Conservation (phyloP, 148 eudicot species). For the Heliamphora exappendiculata region DNA sequence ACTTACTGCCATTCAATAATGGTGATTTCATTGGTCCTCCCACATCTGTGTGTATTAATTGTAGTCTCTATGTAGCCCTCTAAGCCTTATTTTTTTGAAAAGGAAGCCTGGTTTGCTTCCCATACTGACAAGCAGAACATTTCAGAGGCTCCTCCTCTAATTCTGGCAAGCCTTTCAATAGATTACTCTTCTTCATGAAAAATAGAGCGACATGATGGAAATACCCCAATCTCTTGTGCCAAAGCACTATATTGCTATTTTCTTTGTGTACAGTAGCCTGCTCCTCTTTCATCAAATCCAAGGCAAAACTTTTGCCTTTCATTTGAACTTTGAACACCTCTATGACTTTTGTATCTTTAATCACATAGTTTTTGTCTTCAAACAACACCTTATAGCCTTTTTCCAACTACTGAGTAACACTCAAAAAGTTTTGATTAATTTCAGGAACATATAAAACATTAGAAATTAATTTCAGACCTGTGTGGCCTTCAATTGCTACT, state of each 20-base stretch:
- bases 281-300: too few relatives aligned
- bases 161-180: background rate
- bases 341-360: too few relatives aligned
- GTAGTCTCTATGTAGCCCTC: background rate
- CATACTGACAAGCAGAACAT: background rate
- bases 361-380: too few relatives aligned
- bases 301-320: too few relatives aligned
- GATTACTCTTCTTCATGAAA: background rate
- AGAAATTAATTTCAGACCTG: background rate
- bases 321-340: too few relatives aligned
- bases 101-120: too few relatives aligned
- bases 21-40: background rate
- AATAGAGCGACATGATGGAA: background rate
- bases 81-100: background rate
- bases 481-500: too few relatives aligned
- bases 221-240: background rate
- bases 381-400: background rate
- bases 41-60: background rate
- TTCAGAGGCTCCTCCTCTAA: background rate
- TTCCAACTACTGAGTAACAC: slow-evolving; percentile 2
- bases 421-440: slow-evolving; percentile 5
- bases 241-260: background rate
- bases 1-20: too few relatives aligned
- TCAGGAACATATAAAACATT: slow-evolving; percentile 13
- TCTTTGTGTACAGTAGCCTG: too few relatives aligned